Base-by-base conservation (phyloP, 352 stramenopile genomes). In the Pythium vanterpoolii region DNA sequence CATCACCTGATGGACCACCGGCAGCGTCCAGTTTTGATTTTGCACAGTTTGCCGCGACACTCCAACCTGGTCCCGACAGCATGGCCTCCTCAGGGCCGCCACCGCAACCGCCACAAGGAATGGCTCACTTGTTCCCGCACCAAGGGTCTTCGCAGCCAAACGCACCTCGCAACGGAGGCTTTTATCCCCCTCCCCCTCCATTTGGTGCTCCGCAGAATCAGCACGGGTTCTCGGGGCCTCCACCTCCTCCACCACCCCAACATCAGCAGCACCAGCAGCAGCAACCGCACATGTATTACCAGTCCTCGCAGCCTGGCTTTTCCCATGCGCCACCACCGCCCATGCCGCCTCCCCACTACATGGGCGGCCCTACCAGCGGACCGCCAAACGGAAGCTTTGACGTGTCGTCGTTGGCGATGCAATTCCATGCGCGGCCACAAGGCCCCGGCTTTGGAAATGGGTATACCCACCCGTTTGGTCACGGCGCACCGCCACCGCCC, bases 341-440 rank as follows among this genome's bases (percentile, higher is more conserved):
- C 4, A 61, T 61, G 38, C 68, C 63, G 19, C 69, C 66, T 27
- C n/a, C n/a, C n/a, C 60, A 67, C 19, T 58, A 69, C 27, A 14
- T 54, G n/a, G n/a, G n/a, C 38, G 33, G 24, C 58, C 19, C 50
- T 26, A 58, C 49, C 42, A 23, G 64, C 36, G 39, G 50, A 14
- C 42, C 34, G 21, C 24, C 56, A 30, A 38, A 73, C 39, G 26
- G 26, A 23, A 68, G 53, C 21, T 79, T 87, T 26, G 79, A 90
- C 45, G 70, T 90, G 39, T 75, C 83, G 8, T 76, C 81, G 9
- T 70, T 93, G 21, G 81, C 83, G 16, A 93, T 93, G 83, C 81
- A 91, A 51, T 93, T 93, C 58, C 83, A 93, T 60, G 44, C 56
- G 18, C 62, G 49, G 33, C 57, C 64, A 1, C 52, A 56, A 19